A percentile compares a stretch with the other conserved stretches of the same genome.
Evolutionary conservation across 2,329 filamentous ascomycete species (phyloP).

Genomic region (Aspergillus clavatus): DNA sequence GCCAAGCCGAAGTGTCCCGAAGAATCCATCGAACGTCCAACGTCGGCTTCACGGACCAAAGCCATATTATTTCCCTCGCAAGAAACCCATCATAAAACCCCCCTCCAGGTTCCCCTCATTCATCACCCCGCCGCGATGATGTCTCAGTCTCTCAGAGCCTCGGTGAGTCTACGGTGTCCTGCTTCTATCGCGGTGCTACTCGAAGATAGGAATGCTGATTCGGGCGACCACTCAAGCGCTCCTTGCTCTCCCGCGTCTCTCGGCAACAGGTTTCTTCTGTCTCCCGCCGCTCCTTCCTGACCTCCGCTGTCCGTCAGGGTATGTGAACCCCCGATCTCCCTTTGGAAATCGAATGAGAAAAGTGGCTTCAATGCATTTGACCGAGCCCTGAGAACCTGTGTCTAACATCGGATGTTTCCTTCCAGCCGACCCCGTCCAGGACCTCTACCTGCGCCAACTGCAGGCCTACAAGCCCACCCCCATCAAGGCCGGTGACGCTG

Average conservation of each 20-base stretch:
- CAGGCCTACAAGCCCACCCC: constrained; percentile 86
- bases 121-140: constrained; percentile 46
- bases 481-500: constrained; percentile 79
- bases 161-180: constrained; percentile 42
- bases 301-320: constrained; percentile 59
- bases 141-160: constrained; percentile 58
- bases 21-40: constrained; percentile 23
- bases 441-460: constrained; percentile 94
- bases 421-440: constrained; percentile 92
- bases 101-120: constrained; percentile 23
- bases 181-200: constrained; percentile 12
- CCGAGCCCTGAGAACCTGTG: constrained; percentile 1
- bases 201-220: constrained; percentile 3
- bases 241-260: constrained; percentile 56
- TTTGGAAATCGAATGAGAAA: constrained; percentile 15
- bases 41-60: constrained; percentile 18
- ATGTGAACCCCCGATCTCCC: constrained; percentile 30
- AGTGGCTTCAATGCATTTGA: neutral
- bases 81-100: constrained; percentile 12
- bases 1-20: constrained; percentile 26
- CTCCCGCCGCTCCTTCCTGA: constrained; percentile 60
- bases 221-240: constrained; percentile 49
- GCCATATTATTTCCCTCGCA: constrained; percentile 16
- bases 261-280: constrained; percentile 52
- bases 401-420: constrained; percentile 19